A percentile compares a stretch with the other conserved stretches of the same genome.
Evolutionary conservation across 2,329 filamentous ascomycete genomes (phyloP).

Genomic region (Penicillium polonicum): DNA sequence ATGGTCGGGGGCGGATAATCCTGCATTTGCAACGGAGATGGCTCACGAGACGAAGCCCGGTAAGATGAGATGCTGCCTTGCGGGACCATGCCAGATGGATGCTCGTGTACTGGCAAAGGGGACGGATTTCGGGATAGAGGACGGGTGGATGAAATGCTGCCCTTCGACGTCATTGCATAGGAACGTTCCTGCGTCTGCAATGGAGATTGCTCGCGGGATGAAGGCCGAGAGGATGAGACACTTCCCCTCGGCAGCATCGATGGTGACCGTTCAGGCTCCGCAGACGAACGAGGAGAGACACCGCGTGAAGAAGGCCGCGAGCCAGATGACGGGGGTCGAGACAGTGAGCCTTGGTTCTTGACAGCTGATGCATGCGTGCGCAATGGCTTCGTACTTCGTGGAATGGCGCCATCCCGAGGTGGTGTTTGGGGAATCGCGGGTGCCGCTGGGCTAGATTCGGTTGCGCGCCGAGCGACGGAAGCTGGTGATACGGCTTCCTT

Average conservation of each 20-base stretch:
- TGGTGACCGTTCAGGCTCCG: conserved; percentile 21
- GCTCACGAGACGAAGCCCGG: conserved; percentile 13
- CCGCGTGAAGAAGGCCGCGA: conserved; percentile 31
- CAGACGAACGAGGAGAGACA: conserved; percentile 27
- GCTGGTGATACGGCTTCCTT: conserved; percentile 47
- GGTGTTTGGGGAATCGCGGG: conserved; percentile 38
- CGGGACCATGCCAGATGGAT: conserved; percentile 3
- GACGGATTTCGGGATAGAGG: conserved; percentile 12
- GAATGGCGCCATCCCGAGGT: conserved; percentile 36
- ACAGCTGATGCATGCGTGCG: conserved; percentile 40
- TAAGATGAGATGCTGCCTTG: conserved; percentile 8
- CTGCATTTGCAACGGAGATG: conserved; percentile 10
- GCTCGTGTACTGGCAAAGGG: conserved; percentile 3
- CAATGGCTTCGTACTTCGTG: conserved; percentile 33
- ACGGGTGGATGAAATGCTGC: conserved; percentile 17
- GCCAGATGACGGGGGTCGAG: conserved; percentile 35
- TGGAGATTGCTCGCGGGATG: conserved; percentile 28
- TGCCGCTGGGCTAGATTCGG: conserved; percentile 37
- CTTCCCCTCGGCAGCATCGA: conserved; percentile 19
- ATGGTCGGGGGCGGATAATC: conserved; percentile 6
- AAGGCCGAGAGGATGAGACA: conserved; percentile 25
- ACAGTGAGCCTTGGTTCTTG: conserved; percentile 39
- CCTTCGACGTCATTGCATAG: conserved; percentile 15
- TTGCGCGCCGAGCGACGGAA: conserved; percentile 31
- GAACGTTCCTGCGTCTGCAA: conserved; percentile 10